Percentiles rank a stretch among this genome's conserved stretches.
phyloP scores from a whole-genome alignment of 768 basidiomycete genomes.

The Dictyophora rubrovolvata region DNA sequence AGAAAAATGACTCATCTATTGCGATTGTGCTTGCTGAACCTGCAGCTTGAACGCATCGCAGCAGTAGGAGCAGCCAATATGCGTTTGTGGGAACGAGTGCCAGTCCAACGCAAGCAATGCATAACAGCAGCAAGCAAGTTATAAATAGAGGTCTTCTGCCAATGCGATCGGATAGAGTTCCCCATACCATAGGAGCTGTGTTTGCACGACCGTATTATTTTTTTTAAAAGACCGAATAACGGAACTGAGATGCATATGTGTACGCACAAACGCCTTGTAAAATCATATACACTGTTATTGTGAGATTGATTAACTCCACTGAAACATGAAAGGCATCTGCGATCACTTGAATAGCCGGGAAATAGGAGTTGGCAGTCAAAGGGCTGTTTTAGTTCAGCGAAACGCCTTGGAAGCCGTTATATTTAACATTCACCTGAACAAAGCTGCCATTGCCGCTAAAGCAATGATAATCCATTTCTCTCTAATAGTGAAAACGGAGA shows the following conservation, averaged over 20 bases:
- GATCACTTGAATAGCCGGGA: constrained; percentile 55
- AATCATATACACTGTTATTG: constrained; percentile 68
- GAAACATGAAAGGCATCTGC: constrained; percentile 52
- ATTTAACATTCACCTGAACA: constrained; percentile 49
- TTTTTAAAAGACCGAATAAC: background rate
- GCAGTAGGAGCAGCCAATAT: constrained; percentile 73
- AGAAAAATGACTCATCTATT: constrained; percentile 33
- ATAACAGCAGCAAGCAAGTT: constrained; percentile 51
- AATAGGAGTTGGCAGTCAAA: constrained; percentile 17
- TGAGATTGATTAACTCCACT: constrained; percentile 65
- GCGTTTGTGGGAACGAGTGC: constrained; percentile 43
- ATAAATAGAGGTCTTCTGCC: constrained; percentile 59
- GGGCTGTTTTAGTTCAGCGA: background rate
- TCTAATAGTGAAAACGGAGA: constrained; percentile 32
- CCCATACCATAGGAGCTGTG: background rate
- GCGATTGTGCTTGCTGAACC: constrained; percentile 75
- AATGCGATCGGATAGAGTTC: constrained; percentile 47
- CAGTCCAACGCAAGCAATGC: constrained; percentile 53
- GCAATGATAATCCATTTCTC: constrained; percentile 65
- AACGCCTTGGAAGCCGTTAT: background rate
- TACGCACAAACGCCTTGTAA: constrained; percentile 50
- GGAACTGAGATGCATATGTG: background rate
- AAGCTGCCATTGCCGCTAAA: constrained; percentile 42
- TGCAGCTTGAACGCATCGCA: constrained; percentile 71
- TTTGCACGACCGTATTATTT: background rate